Conservation (phyloP, 306 rosid genomes). For the Vicia sativa region DNA sequence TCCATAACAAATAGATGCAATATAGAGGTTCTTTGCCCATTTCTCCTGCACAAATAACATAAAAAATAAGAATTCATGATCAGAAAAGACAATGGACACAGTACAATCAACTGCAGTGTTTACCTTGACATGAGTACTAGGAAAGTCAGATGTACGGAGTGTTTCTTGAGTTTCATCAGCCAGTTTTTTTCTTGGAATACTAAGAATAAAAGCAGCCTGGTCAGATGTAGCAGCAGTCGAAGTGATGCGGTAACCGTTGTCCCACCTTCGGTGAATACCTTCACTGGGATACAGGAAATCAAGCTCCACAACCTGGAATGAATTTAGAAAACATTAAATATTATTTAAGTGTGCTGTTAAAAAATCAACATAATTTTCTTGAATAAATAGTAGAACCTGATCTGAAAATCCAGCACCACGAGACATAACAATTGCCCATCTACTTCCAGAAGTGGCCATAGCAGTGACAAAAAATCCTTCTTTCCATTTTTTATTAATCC, state of each 20-base stretch:
- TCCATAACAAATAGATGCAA: constrained; percentile 89
- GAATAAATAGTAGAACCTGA: constrained; percentile 51
- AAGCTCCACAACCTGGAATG: constrained; percentile 79
- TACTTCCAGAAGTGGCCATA: constrained; percentile 84
- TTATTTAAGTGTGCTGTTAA: neutral
- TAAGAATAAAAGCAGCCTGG: constrained; percentile 90
- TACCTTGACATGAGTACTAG: constrained; percentile 92
- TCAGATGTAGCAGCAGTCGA: constrained; percentile 92
- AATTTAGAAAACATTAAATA: constrained; percentile 14
- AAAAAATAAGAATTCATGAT: constrained; percentile 34
- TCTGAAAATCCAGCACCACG: constrained; percentile 82
- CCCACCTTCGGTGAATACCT: constrained; percentile 94
- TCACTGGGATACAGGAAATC: constrained; percentile 95
- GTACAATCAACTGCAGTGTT: constrained; percentile 23
- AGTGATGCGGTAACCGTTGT: constrained; percentile 80
- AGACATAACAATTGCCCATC: constrained; percentile 94
- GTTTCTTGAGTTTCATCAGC: constrained; percentile 96
- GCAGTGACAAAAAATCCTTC: constrained; percentile 87
- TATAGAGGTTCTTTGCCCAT: constrained; percentile 90
- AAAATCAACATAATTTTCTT: neutral
- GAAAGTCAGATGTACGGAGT: constrained; percentile 94
- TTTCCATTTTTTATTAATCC: constrained; percentile 97
- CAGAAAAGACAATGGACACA: neutral
- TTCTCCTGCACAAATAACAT: constrained; percentile 70
- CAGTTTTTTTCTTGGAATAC: constrained; percentile 83